Conservation (phyloP, 345 rosid species). For the Ceriops zippeliana region DNA sequence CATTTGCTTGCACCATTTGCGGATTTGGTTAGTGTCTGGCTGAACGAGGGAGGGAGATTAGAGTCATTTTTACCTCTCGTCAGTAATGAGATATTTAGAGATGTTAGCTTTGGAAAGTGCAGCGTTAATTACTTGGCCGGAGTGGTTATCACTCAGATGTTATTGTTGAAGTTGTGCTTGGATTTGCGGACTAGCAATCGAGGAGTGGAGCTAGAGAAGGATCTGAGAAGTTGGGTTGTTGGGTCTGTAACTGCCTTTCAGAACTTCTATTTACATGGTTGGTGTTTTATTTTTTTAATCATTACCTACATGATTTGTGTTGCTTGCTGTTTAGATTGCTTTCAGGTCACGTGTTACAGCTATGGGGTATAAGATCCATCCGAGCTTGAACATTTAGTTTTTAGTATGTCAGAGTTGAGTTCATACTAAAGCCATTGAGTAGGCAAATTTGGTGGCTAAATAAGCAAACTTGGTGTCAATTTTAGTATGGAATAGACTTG, state of each 20-base stretch:
- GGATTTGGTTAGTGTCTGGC: slow-evolving; percentile 47
- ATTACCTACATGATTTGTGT: background rate
- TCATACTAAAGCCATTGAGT: background rate
- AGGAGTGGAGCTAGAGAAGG: slow-evolving; percentile 32
- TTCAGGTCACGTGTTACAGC: background rate
- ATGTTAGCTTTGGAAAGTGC: slow-evolving; percentile 22
- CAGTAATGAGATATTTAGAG: slow-evolving; percentile 26
- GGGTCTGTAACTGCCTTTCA: slow-evolving; percentile 42
- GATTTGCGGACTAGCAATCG: slow-evolving; percentile 21
- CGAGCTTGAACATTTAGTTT: background rate
- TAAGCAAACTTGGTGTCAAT: background rate
- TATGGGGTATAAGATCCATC: background rate
- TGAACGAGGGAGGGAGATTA: slow-evolving; percentile 22
- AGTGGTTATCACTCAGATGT: slow-evolving; percentile 40
- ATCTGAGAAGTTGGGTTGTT: slow-evolving; percentile 45
- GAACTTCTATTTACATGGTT: slow-evolving; percentile 49
- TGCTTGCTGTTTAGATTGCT: too few species aligned
- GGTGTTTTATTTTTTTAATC: slow-evolving; percentile 11
- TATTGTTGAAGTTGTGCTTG: slow-evolving; percentile 51
- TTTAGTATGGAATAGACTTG: too few species aligned
- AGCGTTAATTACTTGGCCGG: slow-evolving; percentile 47
- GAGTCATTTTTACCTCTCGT: slow-evolving; percentile 40
- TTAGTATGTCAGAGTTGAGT: background rate
- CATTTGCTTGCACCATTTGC: slow-evolving; percentile 24
- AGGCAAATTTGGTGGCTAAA: background rate